Percentiles rank a stretch among this genome's conserved stretches.
Evolutionary conservation across 129 eudicot species (phyloP).

Genomic region (Deinandra increscens): DNA sequence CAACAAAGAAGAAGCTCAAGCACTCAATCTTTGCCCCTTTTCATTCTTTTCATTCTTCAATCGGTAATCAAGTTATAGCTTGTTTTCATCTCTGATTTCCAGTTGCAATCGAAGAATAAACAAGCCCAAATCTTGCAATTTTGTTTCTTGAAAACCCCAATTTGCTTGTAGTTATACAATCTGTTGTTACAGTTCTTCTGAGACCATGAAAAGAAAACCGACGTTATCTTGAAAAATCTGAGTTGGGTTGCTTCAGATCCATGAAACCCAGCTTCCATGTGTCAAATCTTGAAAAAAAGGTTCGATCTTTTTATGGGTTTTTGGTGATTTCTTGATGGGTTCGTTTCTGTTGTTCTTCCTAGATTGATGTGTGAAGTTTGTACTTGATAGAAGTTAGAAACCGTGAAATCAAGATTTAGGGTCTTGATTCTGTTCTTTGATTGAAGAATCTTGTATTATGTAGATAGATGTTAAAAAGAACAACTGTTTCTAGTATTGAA

Average conservation of each 20-base stretch:
- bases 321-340: constrained; percentile 41
- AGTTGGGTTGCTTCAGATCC: constrained; percentile 62
- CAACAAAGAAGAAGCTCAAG: constrained; percentile 26
- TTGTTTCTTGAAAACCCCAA: constrained; percentile 19
- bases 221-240: constrained; percentile 38
- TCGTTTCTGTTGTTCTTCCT: constrained; percentile 19
- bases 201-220: constrained; percentile 25
- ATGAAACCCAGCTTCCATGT: constrained; percentile 48
- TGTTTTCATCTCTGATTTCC: constrained; percentile 3
- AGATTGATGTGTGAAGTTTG: constrained; percentile 14
- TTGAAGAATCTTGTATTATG: constrained; percentile 18
- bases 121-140: constrained; percentile 6
- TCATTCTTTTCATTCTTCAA: constrained; percentile 22
- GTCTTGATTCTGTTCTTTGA: constrained; percentile 12
- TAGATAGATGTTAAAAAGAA: constrained; percentile 5
- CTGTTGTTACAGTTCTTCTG: not conserved
- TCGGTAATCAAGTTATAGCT: constrained; percentile 36
- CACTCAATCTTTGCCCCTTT: constrained; percentile 13
- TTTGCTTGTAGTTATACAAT: not conserved
- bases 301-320: constrained; percentile 32
- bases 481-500: constrained; percentile 1
- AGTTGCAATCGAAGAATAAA: not conserved
- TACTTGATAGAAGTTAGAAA: constrained; percentile 26
- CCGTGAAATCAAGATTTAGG: constrained; percentile 23
- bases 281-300: constrained; percentile 39